Base-by-base conservation (phyloP, 352 stramenopile genomes). In the Phytophthora melonis region DNA sequence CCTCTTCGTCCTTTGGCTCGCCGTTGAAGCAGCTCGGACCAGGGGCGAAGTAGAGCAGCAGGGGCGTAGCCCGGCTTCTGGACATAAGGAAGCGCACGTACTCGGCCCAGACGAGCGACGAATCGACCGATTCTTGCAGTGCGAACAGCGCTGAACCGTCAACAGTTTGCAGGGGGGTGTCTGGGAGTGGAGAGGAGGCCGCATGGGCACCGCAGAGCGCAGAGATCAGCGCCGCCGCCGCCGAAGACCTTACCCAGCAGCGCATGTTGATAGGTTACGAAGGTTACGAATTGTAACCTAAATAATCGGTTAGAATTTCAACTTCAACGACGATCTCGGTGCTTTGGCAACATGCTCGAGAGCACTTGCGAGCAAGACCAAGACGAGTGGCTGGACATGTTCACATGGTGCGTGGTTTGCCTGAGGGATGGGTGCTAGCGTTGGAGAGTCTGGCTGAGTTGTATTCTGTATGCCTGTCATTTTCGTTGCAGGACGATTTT, bases 351-450 rank as follows among this genome's bases (percentile, higher is more conserved):
- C 18, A 65, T n/a, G 21, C 14, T 56, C 5, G 61, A 52, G 16
- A 19, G n/a, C 32, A 27, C 21, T 58, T 62, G 39, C 49, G 27
- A 63, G 41, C 57, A 67, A 13, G 70, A 70, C 49, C 57, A 67
- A 13, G 70, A 70, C 49, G 73, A 82, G 25, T 93, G 86, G 86
- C 75, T 92, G 60, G 75, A 92, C 34, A 80, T 92, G 52, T 90
- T 85, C 47, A 83, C 77, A 23, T 93, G 81, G 81, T 88, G 45
- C 19, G 72, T 80, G 25, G 58, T 11, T 19, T 23, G 6, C 19
- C 6, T 47, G 4, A 1, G 6, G 25, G 19, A 19, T 53, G 45
- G 30, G 2, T 36, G 30, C 30, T 47, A 47, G 39, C 39, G 23
- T 27, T 27, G 23, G 23, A 27, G 23, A 27, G 23, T 27, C 1